Conservation (phyloP, 805 yeast species). For the Saitoella complicata region DNA sequence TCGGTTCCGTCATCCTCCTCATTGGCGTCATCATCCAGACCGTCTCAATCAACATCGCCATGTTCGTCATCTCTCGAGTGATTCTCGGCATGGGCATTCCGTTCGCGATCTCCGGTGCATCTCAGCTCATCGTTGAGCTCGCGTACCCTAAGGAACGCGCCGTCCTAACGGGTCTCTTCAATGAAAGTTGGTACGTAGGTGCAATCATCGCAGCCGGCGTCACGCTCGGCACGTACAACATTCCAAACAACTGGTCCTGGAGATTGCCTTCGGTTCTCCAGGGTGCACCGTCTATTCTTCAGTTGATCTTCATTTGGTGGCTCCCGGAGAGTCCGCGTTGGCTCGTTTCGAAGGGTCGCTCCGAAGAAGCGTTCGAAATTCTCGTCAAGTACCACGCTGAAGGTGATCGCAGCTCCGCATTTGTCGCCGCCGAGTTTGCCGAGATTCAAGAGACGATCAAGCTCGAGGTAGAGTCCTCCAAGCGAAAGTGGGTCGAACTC, state of each 20-base stretch:
- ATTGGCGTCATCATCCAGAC: neutral
- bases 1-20: neutral
- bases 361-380: constrained; percentile 37
- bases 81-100: neutral
- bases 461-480: constrained; percentile 24
- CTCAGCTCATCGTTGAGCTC: neutral
- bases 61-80: neutral
- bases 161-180: neutral
- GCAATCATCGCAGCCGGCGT: neutral
- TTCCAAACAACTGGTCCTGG: neutral
- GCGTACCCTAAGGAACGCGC: neutral
- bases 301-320: constrained; percentile 34
- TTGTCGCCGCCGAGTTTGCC: constrained; percentile 26
- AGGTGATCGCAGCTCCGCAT: constrained; percentile 19
- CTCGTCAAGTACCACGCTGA: constrained; percentile 29
- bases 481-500: constrained; percentile 26
- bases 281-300: constrained; percentile 29
- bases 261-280: constrained; percentile 32
- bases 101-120: neutral
- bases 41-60: neutral
- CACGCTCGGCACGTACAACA: neutral
- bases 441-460: constrained; percentile 28
- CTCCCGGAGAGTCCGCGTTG: constrained; percentile 55
- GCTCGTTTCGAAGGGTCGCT: constrained; percentile 39
- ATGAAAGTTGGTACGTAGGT: neutral